Evolutionary conservation across 2,329 filamentous ascomycete species (phyloP).

Genomic region (Aureobasidium melanogenum): DNA sequence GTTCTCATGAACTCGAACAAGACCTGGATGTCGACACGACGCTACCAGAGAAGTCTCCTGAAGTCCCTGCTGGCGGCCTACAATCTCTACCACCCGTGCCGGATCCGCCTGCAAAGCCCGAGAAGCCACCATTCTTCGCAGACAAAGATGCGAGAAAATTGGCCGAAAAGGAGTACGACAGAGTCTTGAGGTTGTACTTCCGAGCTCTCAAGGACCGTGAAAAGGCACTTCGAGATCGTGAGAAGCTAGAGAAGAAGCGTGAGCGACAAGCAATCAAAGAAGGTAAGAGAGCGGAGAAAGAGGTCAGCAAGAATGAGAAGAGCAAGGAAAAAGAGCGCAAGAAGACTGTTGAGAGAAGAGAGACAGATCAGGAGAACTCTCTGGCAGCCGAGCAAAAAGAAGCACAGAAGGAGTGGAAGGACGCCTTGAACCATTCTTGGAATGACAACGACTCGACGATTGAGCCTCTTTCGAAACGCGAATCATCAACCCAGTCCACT

Average conservation of each 20-base stretch:
- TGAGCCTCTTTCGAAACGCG: neutral
- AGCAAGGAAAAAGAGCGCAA: slow-evolving; percentile 22
- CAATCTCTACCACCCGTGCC: slow-evolving; percentile 38
- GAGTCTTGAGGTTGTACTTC: slow-evolving; percentile 55
- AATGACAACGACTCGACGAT: slow-evolving; percentile 9
- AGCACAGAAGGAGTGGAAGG: slow-evolving; percentile 10
- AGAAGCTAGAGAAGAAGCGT: slow-evolving; percentile 47
- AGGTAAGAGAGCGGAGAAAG: slow-evolving; percentile 28
- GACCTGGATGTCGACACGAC: neutral
- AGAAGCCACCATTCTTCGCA: slow-evolving; percentile 50
- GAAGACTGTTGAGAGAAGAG: slow-evolving; percentile 1
- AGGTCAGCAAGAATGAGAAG: slow-evolving; percentile 25
- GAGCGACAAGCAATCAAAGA: slow-evolving; percentile 20
- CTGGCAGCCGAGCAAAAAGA: slow-evolving; percentile 1
- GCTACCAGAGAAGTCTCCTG: neutral
- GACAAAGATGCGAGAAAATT: slow-evolving; percentile 59
- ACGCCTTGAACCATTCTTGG: neutral
- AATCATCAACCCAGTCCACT: slow-evolving; percentile 1
- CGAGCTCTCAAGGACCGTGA: slow-evolving; percentile 58
- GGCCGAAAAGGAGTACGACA: slow-evolving; percentile 59
- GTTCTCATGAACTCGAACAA: neutral
- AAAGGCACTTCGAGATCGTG: slow-evolving; percentile 54
- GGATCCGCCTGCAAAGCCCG: slow-evolving; percentile 40
- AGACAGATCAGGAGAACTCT: neutral
- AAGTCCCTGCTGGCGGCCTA: neutral